Percentiles rank a stretch among this genome's conserved stretches.
phyloP scores from a whole-genome alignment of 2,329 filamentous ascomycete genomes.

The Metarhizium humberi region DNA sequence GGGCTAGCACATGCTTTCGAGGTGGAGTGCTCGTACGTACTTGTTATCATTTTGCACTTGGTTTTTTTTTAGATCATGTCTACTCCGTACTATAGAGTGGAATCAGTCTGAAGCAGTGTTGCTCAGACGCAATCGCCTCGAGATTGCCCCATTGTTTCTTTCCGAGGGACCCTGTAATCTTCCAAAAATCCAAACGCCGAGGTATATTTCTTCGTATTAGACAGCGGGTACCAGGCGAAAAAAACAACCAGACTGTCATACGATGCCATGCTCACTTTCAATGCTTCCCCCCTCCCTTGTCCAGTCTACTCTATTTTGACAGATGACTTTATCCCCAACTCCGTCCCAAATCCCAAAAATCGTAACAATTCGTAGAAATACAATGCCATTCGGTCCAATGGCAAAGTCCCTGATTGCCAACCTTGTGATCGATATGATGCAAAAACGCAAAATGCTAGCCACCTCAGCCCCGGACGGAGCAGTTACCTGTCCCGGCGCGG shows the following conservation, averaged over 20 bases:
- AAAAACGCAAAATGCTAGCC: neutral
- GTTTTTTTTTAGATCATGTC: neutral
- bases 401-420: neutral
- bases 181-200: neutral
- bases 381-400: neutral
- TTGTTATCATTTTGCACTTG: constrained; percentile 3
- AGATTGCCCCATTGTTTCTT: neutral
- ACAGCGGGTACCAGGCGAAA: neutral
- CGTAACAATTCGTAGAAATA: neutral
- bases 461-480: constrained; percentile 10
- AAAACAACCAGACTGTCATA: neutral
- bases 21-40: neutral
- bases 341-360: constrained; percentile 3
- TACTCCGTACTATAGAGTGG: neutral
- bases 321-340: constrained; percentile 4
- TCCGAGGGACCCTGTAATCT: neutral
- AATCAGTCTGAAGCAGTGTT: constrained; percentile 2
- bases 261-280: neutral
- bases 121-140: constrained; percentile 1
- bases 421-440: neutral
- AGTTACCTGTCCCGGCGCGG: constrained; percentile 9
- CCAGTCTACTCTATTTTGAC: constrained; percentile 5
- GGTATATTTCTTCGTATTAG: neutral
- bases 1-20: neutral
- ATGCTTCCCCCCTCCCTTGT: neutral